Conservation (phyloP, 2,329 filamentous ascomycete species). For the Diaporthe citri region DNA sequence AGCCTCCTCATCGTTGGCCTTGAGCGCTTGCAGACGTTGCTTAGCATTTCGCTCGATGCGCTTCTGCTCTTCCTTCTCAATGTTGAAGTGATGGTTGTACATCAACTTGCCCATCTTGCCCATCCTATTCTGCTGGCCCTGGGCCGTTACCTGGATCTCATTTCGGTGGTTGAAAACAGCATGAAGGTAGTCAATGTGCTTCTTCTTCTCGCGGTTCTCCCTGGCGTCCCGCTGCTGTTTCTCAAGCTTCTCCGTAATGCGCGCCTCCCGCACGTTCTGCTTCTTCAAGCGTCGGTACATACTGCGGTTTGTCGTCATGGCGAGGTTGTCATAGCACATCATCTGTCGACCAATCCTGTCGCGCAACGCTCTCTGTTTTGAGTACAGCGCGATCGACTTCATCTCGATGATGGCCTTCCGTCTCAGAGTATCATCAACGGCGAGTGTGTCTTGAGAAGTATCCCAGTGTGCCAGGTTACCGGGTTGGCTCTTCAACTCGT, state of each 20-base stretch:
- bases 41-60: conserved; percentile 97
- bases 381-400: conserved; percentile 89
- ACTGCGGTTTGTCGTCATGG: conserved; percentile 95
- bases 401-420: conserved; percentile 93
- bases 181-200: conserved; percentile 91
- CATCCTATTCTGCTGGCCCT: conserved; percentile 78
- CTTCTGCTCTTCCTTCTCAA: conserved; percentile 99
- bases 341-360: conserved; percentile 91
- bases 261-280: conserved; percentile 92
- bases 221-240: conserved; percentile 98
- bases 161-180: conserved; percentile 86
- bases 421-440: conserved; percentile 86
- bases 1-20: conserved; percentile 98
- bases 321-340: conserved; percentile 94
- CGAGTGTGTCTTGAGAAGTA: conserved; percentile 73
- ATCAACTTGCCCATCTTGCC: conserved; percentile 92
- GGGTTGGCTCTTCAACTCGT: conserved; percentile 85
- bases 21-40: conserved; percentile 98
- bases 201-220: conserved; percentile 97
- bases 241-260: conserved; percentile 98
- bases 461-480: conserved; percentile 93
- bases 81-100: conserved; percentile 90
- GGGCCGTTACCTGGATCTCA: conserved; percentile 78
- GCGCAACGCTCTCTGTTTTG: conserved; percentile 87
- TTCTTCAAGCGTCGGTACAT: conserved; percentile 97